Evolutionary conservation across 2,329 filamentous ascomycete species (phyloP).

Genomic region (Alternaria conjuncta): DNA sequence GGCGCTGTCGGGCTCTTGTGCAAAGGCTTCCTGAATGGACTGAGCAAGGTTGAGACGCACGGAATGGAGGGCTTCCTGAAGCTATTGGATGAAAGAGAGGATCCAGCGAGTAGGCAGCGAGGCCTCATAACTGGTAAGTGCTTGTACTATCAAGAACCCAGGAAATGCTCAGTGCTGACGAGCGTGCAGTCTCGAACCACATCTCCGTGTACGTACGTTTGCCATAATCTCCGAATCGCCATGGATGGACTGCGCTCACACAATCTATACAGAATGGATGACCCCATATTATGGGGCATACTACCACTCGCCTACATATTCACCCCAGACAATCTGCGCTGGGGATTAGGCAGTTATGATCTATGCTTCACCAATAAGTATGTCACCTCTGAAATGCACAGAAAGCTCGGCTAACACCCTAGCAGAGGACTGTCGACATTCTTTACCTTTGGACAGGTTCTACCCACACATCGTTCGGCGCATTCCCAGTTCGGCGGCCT

Average conservation of each 20-base stretch:
- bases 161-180: slow-evolving; percentile 18
- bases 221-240: neutral
- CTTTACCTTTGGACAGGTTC: slow-evolving; percentile 87
- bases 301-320: slow-evolving; percentile 77
- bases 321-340: slow-evolving; percentile 77
- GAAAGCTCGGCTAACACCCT: slow-evolving; percentile 16
- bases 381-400: slow-evolving; percentile 22
- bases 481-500: slow-evolving; percentile 83
- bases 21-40: slow-evolving; percentile 74
- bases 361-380: slow-evolving; percentile 92
- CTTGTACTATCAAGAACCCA: neutral
- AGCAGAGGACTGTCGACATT: slow-evolving; percentile 73
- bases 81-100: slow-evolving; percentile 74
- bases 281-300: slow-evolving; percentile 92
- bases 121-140: slow-evolving; percentile 81
- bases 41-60: slow-evolving; percentile 77
- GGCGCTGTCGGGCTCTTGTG: slow-evolving; percentile 73
- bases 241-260: slow-evolving; percentile 21
- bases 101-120: slow-evolving; percentile 69
- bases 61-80: slow-evolving; percentile 78
- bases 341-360: slow-evolving; percentile 91
- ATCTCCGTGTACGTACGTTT: slow-evolving; percentile 77
- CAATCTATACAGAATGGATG: slow-evolving; percentile 73
- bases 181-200: slow-evolving; percentile 77
- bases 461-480: slow-evolving; percentile 82